Percentiles rank a stretch among this genome's conserved stretches.
Conservation (phyloP, 768 basidiomycete genomes). For the Pulveroboletus sp. region DNA sequence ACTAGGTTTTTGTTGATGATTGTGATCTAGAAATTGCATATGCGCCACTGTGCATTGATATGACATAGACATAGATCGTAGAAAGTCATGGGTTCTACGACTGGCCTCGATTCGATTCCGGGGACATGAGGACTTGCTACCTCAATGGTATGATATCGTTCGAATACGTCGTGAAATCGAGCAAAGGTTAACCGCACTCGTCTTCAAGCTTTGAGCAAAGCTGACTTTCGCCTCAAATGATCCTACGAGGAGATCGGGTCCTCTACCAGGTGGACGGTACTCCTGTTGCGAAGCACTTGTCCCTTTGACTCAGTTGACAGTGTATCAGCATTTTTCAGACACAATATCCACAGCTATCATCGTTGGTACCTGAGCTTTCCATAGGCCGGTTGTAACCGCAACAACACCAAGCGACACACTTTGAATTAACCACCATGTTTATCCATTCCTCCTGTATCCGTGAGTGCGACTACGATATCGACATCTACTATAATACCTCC, state of each 20-base stretch:
- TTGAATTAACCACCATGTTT: background rate
- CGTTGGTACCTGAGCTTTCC: background rate
- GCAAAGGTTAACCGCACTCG: background rate
- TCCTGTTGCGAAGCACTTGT: background rate
- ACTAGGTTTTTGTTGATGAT: background rate
- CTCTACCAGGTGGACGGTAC: background rate
- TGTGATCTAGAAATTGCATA: background rate
- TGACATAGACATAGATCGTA: no score
- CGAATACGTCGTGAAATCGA: background rate
- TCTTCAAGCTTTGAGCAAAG: conserved; percentile 1
- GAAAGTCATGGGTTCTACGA: no score
- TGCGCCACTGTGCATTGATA: no score
- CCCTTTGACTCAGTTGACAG: background rate
- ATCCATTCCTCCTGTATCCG: no score
- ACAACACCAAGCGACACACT: background rate
- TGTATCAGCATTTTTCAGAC: no score
- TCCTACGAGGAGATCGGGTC: background rate
- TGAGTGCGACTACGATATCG: no score
- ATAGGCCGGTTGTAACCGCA: background rate
- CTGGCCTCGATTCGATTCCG: no score
- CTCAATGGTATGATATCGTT: background rate
- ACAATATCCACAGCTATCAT: no score
- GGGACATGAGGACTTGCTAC: no score
- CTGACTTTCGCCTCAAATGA: background rate
- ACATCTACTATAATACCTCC: no score